Evolutionary conservation across 768 basidiomycete genomes (phyloP), one percentile per base, ranked within the genome.

Genomic region (Imleria badia): DNA sequence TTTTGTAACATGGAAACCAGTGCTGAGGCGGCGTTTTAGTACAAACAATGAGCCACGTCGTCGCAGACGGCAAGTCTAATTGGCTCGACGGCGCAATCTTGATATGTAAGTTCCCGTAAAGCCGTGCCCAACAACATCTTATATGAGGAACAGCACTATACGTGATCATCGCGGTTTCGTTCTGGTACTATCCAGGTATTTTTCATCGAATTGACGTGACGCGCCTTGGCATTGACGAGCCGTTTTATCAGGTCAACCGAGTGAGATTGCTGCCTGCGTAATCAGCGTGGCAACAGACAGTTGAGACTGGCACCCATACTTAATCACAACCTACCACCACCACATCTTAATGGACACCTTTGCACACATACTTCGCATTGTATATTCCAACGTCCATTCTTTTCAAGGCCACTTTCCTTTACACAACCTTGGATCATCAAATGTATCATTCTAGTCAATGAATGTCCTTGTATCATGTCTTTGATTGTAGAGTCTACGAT

Each of bases 81-180:
- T 94, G 91, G 83, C 75, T 94, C 15, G 91, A 94, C 66, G 91
- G 91, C 3, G 76, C 79, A 63, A 81, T 85, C 53, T 63, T 93
- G 22, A 86, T 89, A 77, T 81, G 85, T 84, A 69, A 58, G 81
- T 73, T 43, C 19, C 48, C n/a, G 14, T 38, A 3, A 14, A 7
- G n/a, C 19, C 3, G 3, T 26, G 17, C 29, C 13, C 34, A 20
- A 33, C 12, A 6, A 23, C 35, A 30, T 20, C 59, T 60, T 29
- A 62, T 40, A n/a, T 36, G 3, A 3, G 29, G 6, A 44, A 43
- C 58, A 87, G 84, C 78, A 36, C 72, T 90, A 29, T 91, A 91
- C 68, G 59, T 87, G 10, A 88, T 92, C 48, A 81, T 91, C 20
- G 86, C 78, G 10, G 77, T 87, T 33, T 78, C 80, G 1, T 88